Evolutionary conservation across 108 stramenopile species (phyloP).

Genomic region (Aureococcus anophagefferens): DNA sequence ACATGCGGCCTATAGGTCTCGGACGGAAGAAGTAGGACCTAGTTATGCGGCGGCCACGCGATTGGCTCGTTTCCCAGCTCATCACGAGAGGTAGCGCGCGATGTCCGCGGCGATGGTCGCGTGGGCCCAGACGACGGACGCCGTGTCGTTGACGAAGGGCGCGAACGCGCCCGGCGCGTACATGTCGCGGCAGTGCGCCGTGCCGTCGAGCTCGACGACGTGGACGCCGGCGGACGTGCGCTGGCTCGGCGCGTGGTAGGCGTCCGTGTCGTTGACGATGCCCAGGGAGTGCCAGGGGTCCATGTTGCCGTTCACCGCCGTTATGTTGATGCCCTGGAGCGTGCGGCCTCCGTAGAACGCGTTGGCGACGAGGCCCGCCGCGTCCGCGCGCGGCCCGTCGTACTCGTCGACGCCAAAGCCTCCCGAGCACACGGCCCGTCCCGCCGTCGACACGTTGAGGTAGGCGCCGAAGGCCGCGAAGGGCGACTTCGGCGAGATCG

Average conservation of each 20-base stretch:
- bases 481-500: slow-evolving; percentile 30
- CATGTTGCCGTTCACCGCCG: slow-evolving; percentile 18
- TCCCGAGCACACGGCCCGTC: no score
- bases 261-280: slow-evolving; percentile 17
- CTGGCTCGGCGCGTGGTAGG: slow-evolving; percentile 1
- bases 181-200: slow-evolving; percentile 27
- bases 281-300: slow-evolving; percentile 30
- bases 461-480: slow-evolving; percentile 40
- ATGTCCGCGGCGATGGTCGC: neutral
- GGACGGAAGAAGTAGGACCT: no score
- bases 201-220: slow-evolving; percentile 15
- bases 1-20: no score
- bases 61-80: no score
- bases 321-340: slow-evolving; percentile 19
- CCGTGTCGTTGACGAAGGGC: no score
- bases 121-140: neutral
- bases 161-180: no score
- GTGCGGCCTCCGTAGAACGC: slow-evolving; percentile 12
- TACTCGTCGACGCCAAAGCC: slow-evolving; percentile 58
- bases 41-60: no score
- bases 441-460: no score
- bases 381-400: slow-evolving; percentile 46
- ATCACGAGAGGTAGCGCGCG: no score
- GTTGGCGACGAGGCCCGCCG: no score
- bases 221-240: neutral